Base-by-base conservation (phyloP, 1,139 yeast species). In the Blastobotrys ciferrii region DNA sequence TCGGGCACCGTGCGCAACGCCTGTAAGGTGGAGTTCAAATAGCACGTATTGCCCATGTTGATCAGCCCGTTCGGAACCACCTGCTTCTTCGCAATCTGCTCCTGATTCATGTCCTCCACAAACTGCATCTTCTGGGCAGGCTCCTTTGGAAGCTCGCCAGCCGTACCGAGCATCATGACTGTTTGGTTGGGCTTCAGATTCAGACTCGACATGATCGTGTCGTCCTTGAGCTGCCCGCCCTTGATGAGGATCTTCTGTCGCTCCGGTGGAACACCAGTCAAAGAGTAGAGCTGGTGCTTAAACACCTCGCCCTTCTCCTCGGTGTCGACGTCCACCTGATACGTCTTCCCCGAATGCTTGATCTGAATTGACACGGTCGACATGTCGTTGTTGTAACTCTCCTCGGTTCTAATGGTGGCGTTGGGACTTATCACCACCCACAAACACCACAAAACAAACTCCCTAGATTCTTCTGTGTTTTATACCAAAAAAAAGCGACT, bases 41-140 rank as follows among this genome's bases (percentile, higher is more conserved):
- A 92, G 68, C 98, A 94, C 1, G 98, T 92, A 64, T 94, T 92
- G 18, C 98, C 98, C 64, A 89, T 72, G 64, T 92, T 92, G 50
- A 78, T 77, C 53, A 92, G 74, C 0, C 99, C 99, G 35, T 87
- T 76, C 2, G 98, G 98, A 19, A 52, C 46, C 18, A 50, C 51
- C 28, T 54, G 55, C 17, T 61, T 67, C 58, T 57, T 61, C 3
- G 67, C 72, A 44, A 66, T 70, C 67, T 66, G 72, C 70, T 55
- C 66, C 67, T 64, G 74, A 67, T 59, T 75, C 77, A 82, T 68
- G 61, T 87, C 96, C 65, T 87, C 96, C 47, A 84, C 67, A 53
- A 87, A 86, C 47, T 70, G 75, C 53, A 77, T 75, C 38, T 74
- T 75, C 12, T 70, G 71, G 11, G 35, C 51, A 11, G 88, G 89